Base-by-base conservation (phyloP, 495 filamentous ascomycete species). In the Coniosporium apollinis region DNA sequence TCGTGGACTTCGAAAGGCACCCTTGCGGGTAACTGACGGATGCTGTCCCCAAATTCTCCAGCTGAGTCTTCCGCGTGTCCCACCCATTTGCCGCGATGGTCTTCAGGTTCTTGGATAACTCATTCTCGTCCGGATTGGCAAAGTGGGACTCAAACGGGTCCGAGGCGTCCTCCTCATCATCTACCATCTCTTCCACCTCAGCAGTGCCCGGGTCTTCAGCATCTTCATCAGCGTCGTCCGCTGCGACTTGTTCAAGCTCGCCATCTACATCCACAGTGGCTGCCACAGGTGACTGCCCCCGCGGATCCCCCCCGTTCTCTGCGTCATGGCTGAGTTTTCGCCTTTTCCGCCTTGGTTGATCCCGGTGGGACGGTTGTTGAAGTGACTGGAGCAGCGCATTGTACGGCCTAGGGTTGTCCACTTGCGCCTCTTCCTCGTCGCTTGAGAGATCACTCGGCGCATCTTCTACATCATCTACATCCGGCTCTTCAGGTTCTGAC, bases 61-160 rank as follows among this genome's bases (percentile, higher is more conserved):
- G 24, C 7, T 26, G 24, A 13, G 6, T 22, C 44, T 69, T 66
- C 19, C 66, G 57, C 3, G 55, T 60, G 13, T 51, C 51, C 76
- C 80, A 91, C 41, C 73, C 62, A 22, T 68, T 67, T 10, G 65
- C 54, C 21, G 56, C 47, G 4, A 64, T 57, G 17, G 60, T 53
- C 44, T 75, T 52, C 18, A 86, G 58, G 32, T 62, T 61, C 42
- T 54, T 54, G 6, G 59, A 54, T 2, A 84, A 43, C 14, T 65
- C 54, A 4, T 65, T 57, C 25, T 76, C 68, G 13, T 79, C 67
- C 1, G 71, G 67, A 15, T 58, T 56, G 19, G 69, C 66, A 55
- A 93, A 87, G 53, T 94, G 87, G 22, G 62, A 59, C 32, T 85
- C 73, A 48, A 91, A 94, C 2, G 81, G 75, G 52, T 92, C 85